Base-by-base conservation (phyloP, 768 basidiomycete genomes). In the Boletus sp. region DNA sequence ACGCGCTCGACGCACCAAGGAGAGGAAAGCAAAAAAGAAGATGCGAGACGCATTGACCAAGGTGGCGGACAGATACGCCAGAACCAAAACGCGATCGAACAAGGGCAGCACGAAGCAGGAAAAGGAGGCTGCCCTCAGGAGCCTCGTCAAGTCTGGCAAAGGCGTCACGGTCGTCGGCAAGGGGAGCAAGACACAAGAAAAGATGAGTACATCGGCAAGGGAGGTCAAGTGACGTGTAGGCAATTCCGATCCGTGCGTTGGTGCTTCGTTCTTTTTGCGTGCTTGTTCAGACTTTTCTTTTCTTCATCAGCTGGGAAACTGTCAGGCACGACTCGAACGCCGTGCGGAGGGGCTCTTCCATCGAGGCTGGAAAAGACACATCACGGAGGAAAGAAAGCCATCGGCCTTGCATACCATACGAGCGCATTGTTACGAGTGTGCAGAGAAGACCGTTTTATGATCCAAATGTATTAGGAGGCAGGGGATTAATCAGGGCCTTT, bases 151-250 rank as follows among this genome's bases (percentile, higher is more conserved):
- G 67, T 81, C 77, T 30, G 90, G 92, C 1, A 88, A 83, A 65
- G 92, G 93, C 0, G 88, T 94, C 38, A 94, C 92, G 0, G 85
- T 95, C 17, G 81, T 95, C 39, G 93, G 93, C 23, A 95, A 93
- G 70, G 74, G 72, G 60, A 73, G 68, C 25, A 67, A 69, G 46
- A 72, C 68, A 57, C 73, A 72, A 57, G 72, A 71, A 58, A 75
- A 55, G 34, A 50, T 2, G 32, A 50, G 38, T 3, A 58, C 40
- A 34, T 17, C 13, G 23, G 32, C 34, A 5, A 60, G 53, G 32
- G 60, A 67, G 48, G 67, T 65, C 51, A 75, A 73, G 56, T 56
- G 47, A 57, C n/a, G 15, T 7, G 39, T 7, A 19, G 17, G 35
- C 13, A 13, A 3, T 35, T 43, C 34, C 25, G 5, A 25, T 41